A percentile compares a stretch with the other conserved stretches of the same genome.
These are phyloP conservation scores for Immersiella caudata DNA, from an alignment of 495 filamentous ascomycete genomes.

Conservation along the genomic window DNA sequence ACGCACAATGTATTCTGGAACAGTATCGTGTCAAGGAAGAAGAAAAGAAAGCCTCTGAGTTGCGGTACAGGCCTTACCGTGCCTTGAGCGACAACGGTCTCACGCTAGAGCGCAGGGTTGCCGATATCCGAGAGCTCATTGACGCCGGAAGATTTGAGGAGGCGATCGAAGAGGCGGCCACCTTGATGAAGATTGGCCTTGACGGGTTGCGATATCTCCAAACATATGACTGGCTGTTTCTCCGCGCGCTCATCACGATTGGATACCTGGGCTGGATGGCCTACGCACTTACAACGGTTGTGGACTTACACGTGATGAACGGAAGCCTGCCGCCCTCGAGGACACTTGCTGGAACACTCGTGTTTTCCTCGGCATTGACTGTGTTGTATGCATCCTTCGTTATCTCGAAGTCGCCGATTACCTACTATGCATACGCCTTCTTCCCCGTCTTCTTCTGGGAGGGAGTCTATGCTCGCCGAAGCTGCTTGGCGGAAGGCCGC, in stretches of 20 bases:
- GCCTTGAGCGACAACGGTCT: constrained; percentile 61
- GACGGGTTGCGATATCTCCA: constrained; percentile 92
- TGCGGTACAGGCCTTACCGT: constrained; percentile 75
- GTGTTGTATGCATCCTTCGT: constrained; percentile 76
- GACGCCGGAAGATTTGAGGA: constrained; percentile 65
- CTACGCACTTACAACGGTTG: constrained; percentile 88
- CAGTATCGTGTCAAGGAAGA: constrained; percentile 97
- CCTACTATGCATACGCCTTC: constrained; percentile 90
- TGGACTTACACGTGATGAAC: constrained; percentile 87
- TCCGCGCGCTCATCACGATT: constrained; percentile 86
- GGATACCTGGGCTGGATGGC: constrained; percentile 97
- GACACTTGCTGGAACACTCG: constrained; percentile 58
- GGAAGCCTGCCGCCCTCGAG: constrained; percentile 68
- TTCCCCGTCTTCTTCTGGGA: constrained; percentile 98
- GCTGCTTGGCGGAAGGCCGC: constrained; percentile 67
- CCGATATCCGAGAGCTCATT: constrained; percentile 68
- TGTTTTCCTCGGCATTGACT: constrained; percentile 76
- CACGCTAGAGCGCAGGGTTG: constrained; percentile 69
- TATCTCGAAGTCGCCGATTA: constrained; percentile 75
- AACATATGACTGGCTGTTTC: constrained; percentile 95
- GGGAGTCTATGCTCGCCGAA: constrained; percentile 81
- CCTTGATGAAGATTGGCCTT: constrained; percentile 74
- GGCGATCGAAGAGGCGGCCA: constrained; percentile 74
- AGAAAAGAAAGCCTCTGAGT: constrained; percentile 71
- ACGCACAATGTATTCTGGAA: constrained; percentile 86